Base-by-base conservation (phyloP, 1,139 yeast genomes). In the Blastobotrys malaysiensis region DNA sequence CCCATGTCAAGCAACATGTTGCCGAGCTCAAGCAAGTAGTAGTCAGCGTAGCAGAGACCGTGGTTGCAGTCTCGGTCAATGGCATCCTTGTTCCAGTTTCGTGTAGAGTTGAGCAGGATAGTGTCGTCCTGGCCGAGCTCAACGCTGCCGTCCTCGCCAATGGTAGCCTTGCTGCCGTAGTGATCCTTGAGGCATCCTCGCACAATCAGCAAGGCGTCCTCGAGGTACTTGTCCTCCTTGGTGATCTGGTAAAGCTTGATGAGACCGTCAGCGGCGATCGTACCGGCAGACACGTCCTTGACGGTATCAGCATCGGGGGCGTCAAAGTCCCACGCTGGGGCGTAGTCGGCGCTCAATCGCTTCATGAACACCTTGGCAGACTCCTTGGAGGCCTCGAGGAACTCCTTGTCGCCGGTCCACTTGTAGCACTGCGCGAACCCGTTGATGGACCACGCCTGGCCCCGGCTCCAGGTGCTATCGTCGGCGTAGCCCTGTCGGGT, bases 271-370 rank as follows among this genome's bases (percentile, higher is more conserved):
- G 65, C 55, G 18, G 70, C 60, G 26, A 65, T 59, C 65, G 63
- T 65, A 2, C 63, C 70, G 5, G 70, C 69, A 6, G 71, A 68
- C 11, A 61, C 59, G 50, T 68, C 71, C 55, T 61, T 61, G 47
- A 56, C 57, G 21, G 62, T 53, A 1, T 59, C 56, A 24, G 62
- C 61, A 3, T 46, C 45, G 5, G 70, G 70, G 7, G 70, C 69
- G 54, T 64, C 65, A 55, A 68, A 69, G 52, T 69, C 72, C 72
- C 72, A 69, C 18, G 58, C 52, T 5, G 68, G 69, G 1, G 65
- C 68, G 3, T 70, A 71, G 55, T 66, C 68, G 11, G 55, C 61
- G 5, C 46, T 50, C 16, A 68, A 54, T n/a, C 58, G 59, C 13
- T 57, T 26, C 22, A 65, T 20, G 51, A 67, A 69, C 54, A 58